Evolutionary conservation across 148 eudicot species (phyloP), one percentile per base, ranked within the genome.

Genomic region (Nyssa sinensis): DNA sequence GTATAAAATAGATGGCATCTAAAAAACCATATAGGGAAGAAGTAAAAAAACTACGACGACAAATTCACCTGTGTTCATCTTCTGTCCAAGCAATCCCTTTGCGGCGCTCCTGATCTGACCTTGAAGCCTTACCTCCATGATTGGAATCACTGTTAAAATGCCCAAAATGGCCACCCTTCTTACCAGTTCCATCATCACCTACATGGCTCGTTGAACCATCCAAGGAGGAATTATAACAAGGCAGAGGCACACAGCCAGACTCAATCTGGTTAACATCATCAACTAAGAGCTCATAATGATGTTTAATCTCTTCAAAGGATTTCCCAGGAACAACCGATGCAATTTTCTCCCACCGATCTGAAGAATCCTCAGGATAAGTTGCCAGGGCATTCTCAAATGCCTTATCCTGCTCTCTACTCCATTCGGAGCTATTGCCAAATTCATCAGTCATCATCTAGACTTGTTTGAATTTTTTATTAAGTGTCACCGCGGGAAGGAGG

Each of bases 71-170:
- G 91, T 94, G 98, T 64, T 94, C 98, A 53, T 94, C 98, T 83
- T 92, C 98, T 7, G 98, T 92, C 98, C 98, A 94, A 72, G 98
- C 93, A 67, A 94, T 90, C 61, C 98, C 98, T 77, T 87, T 94
- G 27, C 98, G 87, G 2, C 98, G 92, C 71, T 94, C 97, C 81
- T 94, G 98, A 29, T 94, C 98, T n/a, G 92, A 69, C 73, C 63
- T 90, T 12, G 88, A 84, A 16, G 83, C 80, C 87, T 88, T 92
- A 73, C 85, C 86, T 67, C 89, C 94, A 17, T 81, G 84, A 87
- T 74, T 88, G 25, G 87, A 78, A 58, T 90, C 95, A 64, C 84
- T 65, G 74, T 73, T 81, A 35, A 66, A 76, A n/a, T n/a, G n/a
- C n/a, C n/a, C n/a, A n/a, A n/a, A n/a, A 66, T 80, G 86, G 28